Evolutionary conservation across 78 protist species (phyloP).

Genomic region (slime mould (Dictyostelium discoideum)): DNA sequence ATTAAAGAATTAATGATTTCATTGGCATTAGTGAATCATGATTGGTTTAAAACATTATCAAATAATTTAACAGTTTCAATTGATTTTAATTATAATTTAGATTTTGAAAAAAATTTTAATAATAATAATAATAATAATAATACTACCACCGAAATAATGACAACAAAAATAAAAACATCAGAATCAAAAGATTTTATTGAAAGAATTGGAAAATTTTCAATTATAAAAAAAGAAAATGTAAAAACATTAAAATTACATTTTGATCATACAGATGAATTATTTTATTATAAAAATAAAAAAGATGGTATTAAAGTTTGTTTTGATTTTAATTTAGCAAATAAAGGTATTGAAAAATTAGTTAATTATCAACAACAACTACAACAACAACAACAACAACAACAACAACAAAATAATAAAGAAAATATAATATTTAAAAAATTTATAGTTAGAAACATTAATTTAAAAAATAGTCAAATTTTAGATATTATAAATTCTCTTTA

Average conservation of each 20-base stretch:
- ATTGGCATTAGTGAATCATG: background rate
- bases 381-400: too few species aligned
- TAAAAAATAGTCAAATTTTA: background rate
- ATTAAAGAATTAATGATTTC: background rate
- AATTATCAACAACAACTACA: too few species aligned
- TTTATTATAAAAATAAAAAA: too few species aligned
- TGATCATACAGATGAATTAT: background rate
- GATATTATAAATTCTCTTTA: background rate
- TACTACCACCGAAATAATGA: too few species aligned
- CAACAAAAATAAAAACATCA: too few species aligned
- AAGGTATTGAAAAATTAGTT: background rate
- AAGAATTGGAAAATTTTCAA: background rate
- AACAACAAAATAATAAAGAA: too few species aligned
- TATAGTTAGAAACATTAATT: background rate
- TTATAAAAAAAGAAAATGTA: background rate
- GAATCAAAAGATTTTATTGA: too few species aligned
- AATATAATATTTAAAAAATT: background rate
- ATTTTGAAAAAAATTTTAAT: background rate
- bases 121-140: background rate
- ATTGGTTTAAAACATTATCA: slow-evolving; percentile 1
- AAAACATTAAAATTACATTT: background rate
- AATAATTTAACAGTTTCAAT: background rate
- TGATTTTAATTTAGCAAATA: background rate
- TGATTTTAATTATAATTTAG: background rate
- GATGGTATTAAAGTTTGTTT: background rate